Evolutionary conservation across 202 grass and related monocot species (phyloP), one percentile per base, ranked within the genome.

Genomic region (Cymbopogon flexuosus): DNA sequence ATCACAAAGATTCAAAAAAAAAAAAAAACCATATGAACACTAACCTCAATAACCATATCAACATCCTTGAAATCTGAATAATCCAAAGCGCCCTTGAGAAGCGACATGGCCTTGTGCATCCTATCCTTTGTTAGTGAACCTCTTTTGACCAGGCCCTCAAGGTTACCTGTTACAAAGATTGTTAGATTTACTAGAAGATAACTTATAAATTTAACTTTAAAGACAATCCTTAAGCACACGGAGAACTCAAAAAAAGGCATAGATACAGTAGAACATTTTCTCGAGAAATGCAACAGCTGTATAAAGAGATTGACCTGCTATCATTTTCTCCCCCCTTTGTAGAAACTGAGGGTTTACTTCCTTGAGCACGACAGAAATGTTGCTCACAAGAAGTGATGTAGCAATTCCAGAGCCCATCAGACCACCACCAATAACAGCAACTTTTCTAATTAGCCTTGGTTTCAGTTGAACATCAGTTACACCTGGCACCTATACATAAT

Each of bases 351-450:
- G 29, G 45, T 99, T 83, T 69, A 99, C 85, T 93, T 99, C 96
- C 89, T 99, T 99, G 35, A 99, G 89, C 64, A 99, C 76, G 70
- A 99, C 92, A 87, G 84, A 76, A 13, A 89, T 91, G 75, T 93
- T 90, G 64, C 88, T 83, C 63, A 93, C 84, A 86, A 99, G 91
- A 80, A 94, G 87, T 19, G 90, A 80, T 36, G 96, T 99, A 81
- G 96, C 92, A 86, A 99, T 99, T 86, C 96, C 96, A 79, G 96
- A 99, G 60, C 96, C 96, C 96, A 99, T 99, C 72, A 99, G 83
- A 82, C 96, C 96, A 68, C 96, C 96, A 83, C 96, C 96, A 76
- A 99, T 99, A 37, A 99, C 92, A 81, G 96, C 92, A 87, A 93
- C 86, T 69, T 88, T 99, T 65, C 76, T 93, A 67, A 99, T 93